Evolutionary conservation across 306 rosid genomes (phyloP).

Genomic region (Castanea mollissima): DNA sequence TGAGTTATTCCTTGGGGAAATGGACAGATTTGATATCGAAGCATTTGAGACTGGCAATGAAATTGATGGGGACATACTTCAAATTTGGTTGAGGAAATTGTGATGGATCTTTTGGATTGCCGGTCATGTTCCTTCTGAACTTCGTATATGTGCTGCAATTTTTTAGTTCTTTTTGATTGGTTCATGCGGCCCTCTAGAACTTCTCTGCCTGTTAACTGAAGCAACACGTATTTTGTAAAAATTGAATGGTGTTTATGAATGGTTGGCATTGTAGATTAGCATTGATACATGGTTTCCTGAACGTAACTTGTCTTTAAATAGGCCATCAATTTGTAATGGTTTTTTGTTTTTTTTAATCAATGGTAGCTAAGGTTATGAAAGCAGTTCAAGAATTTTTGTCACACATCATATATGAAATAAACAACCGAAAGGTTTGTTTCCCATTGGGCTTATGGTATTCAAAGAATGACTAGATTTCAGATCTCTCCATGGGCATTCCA

Average conservation of each 20-base stretch:
- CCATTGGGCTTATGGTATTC: background rate
- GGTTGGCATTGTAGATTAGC: background rate
- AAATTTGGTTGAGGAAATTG: conserved; percentile 61
- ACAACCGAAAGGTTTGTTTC: background rate
- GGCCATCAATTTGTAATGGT: background rate
- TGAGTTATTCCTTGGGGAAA: conserved; percentile 71
- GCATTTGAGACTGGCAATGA: conserved; percentile 67
- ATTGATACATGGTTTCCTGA: too few relatives aligned
- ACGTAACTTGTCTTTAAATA: background rate
- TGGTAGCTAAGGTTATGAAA: background rate
- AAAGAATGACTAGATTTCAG: background rate
- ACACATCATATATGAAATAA: too few relatives aligned
- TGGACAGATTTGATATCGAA: conserved; percentile 70
- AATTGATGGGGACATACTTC: conserved; percentile 56
- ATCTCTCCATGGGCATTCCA: background rate
- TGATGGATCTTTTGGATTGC: conserved; percentile 48
- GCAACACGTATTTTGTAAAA: conserved; percentile 44
- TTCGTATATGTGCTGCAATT: conserved; percentile 4
- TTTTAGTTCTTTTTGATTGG: background rate
- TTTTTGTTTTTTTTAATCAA: background rate
- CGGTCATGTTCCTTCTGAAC: conserved; percentile 21
- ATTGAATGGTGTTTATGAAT: conserved; percentile 1
- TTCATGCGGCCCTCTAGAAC: conserved; percentile 8
- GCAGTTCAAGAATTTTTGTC: too few relatives aligned
- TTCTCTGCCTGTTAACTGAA: conserved; percentile 12